Evolutionary conservation across 768 basidiomycete species (phyloP), one percentile per base, ranked within the genome.

Genomic region (Chalciporus sphaerocephalus): DNA sequence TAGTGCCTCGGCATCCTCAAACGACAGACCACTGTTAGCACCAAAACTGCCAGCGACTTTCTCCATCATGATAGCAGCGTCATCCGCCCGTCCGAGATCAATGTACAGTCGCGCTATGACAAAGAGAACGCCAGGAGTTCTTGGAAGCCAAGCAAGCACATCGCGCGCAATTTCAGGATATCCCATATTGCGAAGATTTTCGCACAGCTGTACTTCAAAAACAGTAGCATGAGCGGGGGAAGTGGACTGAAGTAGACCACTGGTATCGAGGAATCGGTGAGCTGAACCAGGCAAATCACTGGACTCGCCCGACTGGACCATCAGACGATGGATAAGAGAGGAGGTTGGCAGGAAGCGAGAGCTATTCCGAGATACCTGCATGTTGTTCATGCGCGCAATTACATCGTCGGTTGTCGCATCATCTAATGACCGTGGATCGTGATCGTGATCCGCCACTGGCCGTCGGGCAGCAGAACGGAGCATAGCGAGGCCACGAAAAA

Each of bases 401-500:
- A 83, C 69, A 35, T 87, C 83, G 51, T 90, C 87, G 25, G 84
- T 81, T 23, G 74, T 67, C 18, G 56, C 53, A 13, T 65, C 61
- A 15, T 64, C 53, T 15, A 58, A 63, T 24, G 61, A 65, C 20
- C 56, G 57, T 44, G 66, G 61, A 38, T 62, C 70, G 34, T 56
- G 56, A 16, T 47, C 27, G 9, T 47, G 46, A 32, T 73, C 68
- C 2, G 65, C 70, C n/a, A 75, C 75, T 41, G 85, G 80, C 56
- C 84, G 85, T 38, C 72, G 71, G 13, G 74, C 68, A 38, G 82
- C 69, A 46, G 74, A 76, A 21, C 80, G 83, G 16, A 89, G 69
- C 72, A 87, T 84, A 18, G 84, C 80, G 18, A 87, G 68, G 12
- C 85, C 86, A n/a, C 87, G 76, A 54, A 85, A 89, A 21, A 90